Evolutionary conservation across 768 basidiomycete genomes (phyloP).

Genomic region (Suillus weaverae): DNA sequence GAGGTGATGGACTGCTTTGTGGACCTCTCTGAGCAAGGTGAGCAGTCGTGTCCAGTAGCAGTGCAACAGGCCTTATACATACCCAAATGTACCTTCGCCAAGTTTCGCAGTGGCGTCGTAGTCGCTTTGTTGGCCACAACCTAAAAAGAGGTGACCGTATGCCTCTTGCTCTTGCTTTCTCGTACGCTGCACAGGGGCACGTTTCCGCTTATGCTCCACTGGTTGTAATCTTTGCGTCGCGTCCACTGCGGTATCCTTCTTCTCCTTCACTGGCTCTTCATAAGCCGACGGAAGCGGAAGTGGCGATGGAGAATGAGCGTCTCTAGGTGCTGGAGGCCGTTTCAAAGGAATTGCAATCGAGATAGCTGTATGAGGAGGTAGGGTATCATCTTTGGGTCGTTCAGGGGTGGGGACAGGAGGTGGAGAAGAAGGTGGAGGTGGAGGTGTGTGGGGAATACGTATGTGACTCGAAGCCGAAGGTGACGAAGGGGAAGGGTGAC

Average conservation of each 20-base stretch:
- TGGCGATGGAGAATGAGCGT: constrained; percentile 45
- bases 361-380: constrained; percentile 40
- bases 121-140: constrained; percentile 70
- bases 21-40: constrained; percentile 67
- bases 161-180: constrained; percentile 64
- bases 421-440: constrained; percentile 27
- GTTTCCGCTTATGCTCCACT: constrained; percentile 32
- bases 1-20: constrained; percentile 73
- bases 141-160: constrained; percentile 66
- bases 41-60: constrained; percentile 10
- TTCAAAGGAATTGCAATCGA: constrained; percentile 44
- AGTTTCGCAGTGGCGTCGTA: constrained; percentile 85
- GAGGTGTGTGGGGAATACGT: constrained; percentile 13
- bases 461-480: constrained; percentile 7
- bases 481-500: constrained; percentile 15
- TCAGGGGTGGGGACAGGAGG: constrained; percentile 41
- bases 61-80: constrained; percentile 31
- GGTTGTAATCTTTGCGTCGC: background rate
- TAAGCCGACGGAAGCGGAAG: constrained; percentile 33
- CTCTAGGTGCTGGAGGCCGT: constrained; percentile 47
- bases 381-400: constrained; percentile 30
- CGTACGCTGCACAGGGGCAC: constrained; percentile 49
- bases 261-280: constrained; percentile 30
- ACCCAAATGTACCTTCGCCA: constrained; percentile 98
- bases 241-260: constrained; percentile 16